Percentiles rank a stretch among this genome's conserved stretches.
These are phyloP conservation scores for Chrysosporium queenslandicum DNA, from an alignment of 2,329 filamentous ascomycete species.

Conservation along the genomic window DNA sequence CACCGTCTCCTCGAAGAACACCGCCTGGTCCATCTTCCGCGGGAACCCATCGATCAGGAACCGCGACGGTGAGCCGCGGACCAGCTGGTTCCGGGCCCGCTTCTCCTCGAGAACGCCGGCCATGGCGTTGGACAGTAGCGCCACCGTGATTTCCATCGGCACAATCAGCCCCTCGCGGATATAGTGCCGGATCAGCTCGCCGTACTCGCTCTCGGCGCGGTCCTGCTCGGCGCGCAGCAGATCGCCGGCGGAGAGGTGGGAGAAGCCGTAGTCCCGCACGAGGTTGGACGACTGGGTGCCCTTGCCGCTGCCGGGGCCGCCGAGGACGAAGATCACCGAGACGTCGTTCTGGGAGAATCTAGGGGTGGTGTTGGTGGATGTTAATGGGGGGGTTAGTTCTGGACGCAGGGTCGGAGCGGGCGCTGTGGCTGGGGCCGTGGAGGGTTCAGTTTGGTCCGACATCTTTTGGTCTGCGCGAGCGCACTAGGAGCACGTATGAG, in stretches of 20 bases:
- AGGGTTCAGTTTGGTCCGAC: conserved; percentile 9
- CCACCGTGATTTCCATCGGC: conserved; percentile 96
- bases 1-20: conserved; percentile 85
- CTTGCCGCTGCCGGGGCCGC: conserved; percentile 90
- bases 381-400: conserved; percentile 36
- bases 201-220: conserved; percentile 75
- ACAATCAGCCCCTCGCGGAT: conserved; percentile 94
- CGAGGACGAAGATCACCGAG: conserved; percentile 93
- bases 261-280: conserved; percentile 79
- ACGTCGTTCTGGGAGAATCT: conserved; percentile 70
- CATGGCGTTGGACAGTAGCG: conserved; percentile 92
- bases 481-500: conserved; percentile 44
- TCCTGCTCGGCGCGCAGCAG: conserved; percentile 88
- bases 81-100: conserved; percentile 18
- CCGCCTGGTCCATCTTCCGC: conserved; percentile 90
- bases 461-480: conserved; percentile 32
- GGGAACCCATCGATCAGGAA: conserved; percentile 83
- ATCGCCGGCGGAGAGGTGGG: conserved; percentile 86
- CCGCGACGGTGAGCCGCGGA: conserved; percentile 45
- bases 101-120: conserved; percentile 50
- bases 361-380: conserved; percentile 50
- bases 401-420: conserved; percentile 21
- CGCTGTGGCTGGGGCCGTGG: conserved; percentile 14
- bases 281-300: conserved; percentile 90
- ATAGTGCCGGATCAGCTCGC: conserved; percentile 81